Evolutionary conservation across 139 green algal species (phyloP), one percentile per base, ranked within the genome.

Genomic region (Spirogloea muscicola): DNA sequence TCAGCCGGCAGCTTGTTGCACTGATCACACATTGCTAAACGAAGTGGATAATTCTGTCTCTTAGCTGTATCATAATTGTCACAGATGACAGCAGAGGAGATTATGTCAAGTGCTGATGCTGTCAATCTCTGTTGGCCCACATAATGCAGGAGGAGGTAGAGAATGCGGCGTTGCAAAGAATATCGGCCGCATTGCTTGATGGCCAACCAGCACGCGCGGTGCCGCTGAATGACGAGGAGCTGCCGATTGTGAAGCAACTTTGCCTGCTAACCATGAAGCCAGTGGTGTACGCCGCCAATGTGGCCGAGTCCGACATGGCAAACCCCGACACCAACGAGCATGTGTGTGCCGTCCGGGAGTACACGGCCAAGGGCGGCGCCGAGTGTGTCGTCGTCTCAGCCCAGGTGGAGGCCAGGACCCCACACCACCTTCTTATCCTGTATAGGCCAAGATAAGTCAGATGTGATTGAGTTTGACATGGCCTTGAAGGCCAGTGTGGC

Each of bases 281-380:
- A 18, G 41, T 82, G 16, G 70, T 87, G 10, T 88, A 88, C 49
- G 84, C 84, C 29, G 93, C 91, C 18, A 98, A 97, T 72, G 93
- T 97, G 25, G 64, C 82, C 0, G 94, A 98, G 82, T 85, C 87
- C 4, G 92, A 98, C 60, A 86, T 98, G 0, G 89, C 87, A 0
- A 72, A 89, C 65, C 90, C 81, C 3, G 88, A 82, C 3, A 73
- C 76, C 81, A 97, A 98, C 85, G n/a, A 41, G 21, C 81, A 97
- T 64, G 92, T 96, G 9, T 46, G 89, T 77, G 84, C 88, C 25
- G 72, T 97, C 49, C 74, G 81, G 31, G 6, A 84, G 4, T 84
- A 89, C 40, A 87, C 90, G 29, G 72, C 55, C 4, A 55, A 72
- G 62, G 92, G 96, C 72, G 79, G 78, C 36, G 87, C 81, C 57